Evolutionary conservation across 306 rosid genomes (phyloP), one percentile per base, ranked within the genome.

Genomic region (Oemleria cerasiformis): DNA sequence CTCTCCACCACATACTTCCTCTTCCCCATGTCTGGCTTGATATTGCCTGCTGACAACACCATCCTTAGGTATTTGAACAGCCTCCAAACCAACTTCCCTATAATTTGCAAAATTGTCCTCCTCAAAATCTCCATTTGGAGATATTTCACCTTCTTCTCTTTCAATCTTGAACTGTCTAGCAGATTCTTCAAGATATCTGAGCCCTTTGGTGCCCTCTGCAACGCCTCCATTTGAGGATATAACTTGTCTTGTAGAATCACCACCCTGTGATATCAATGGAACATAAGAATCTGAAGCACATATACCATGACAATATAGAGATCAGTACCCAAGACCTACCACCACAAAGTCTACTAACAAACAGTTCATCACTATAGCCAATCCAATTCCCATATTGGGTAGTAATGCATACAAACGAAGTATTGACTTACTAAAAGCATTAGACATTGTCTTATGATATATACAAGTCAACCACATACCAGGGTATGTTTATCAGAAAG

Each of bases 111-210:
- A 94, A 77, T 88, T 94, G 79, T 89, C 97, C 90, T 90, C 97
- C 79, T 90, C 99, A 83, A 89, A 85, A 75, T 95, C 96, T 78
- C 97, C 99, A 71, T 85, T 95, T 60, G 99, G 99, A 81, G 99
- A 95, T 73, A 95, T 81, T 78, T 95, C 99, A 63, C 97, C 97
- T 88, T 95, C 99, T 84, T 95, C 99, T 83, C 97, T 85, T 83
- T 95, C 97, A 67, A 85, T 64, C 80, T 85, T 92, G 50, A 89
- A 86, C 74, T 78, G 90, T 71, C 77, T 89, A 72, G 57, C 82
- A 47, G 96, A 72, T 72, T 88, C 97, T 81, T 89, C 96, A 67
- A 72, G 86, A 72, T 73, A 83, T 43, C 84, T 82, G 39, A 76
- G 85, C 82, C 72, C 74, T 78, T 86, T 85, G 21, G 70, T 40